Percentiles rank a stretch among this genome's conserved stretches.
Evolutionary conservation across 2,329 filamentous ascomycete species (phyloP).

Genomic region (Diaporthe sp.): DNA sequence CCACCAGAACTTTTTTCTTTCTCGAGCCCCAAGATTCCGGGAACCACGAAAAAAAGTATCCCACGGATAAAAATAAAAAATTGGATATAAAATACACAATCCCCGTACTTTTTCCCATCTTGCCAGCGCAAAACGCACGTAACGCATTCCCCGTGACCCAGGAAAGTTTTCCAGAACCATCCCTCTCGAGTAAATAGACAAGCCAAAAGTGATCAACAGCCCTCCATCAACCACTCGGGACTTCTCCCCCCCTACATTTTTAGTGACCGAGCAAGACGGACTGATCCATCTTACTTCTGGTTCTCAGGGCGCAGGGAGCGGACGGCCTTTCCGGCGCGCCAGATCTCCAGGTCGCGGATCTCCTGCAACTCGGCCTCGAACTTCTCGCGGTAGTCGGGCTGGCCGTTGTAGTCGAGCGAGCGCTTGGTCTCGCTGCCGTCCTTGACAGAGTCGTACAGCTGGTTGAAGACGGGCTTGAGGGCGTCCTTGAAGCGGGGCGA

Average conservation of each 20-base stretch:
- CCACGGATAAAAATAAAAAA: constrained; percentile 12
- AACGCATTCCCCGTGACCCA: constrained; percentile 36
- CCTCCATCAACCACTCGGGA: constrained; percentile 15
- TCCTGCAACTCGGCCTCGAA: constrained; percentile 99
- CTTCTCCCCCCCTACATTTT: background rate
- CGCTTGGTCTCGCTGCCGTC: constrained; percentile 95
- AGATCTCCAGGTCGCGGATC: constrained; percentile 98
- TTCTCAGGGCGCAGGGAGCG: constrained; percentile 90
- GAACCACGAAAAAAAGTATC: constrained; percentile 25
- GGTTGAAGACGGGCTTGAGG: constrained; percentile 98
- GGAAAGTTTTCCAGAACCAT: constrained; percentile 33
- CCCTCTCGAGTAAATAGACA: constrained; percentile 6
- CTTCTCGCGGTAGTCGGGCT: constrained; percentile 95
- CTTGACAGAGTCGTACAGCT: constrained; percentile 93
- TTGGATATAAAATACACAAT: constrained; percentile 38
- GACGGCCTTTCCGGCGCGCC: constrained; percentile 98
- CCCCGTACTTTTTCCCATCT: constrained; percentile 28
- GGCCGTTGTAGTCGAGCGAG: constrained; percentile 96
- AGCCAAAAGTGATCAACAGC: constrained; percentile 24
- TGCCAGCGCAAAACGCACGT: constrained; percentile 17
- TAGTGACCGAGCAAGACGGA: background rate
- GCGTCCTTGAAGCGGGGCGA: constrained; percentile 96
- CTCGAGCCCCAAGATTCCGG: constrained; percentile 26
- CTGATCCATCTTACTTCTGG: constrained; percentile 72
- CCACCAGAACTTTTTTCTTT: constrained; percentile 19